Conservation (phyloP, 2,329 filamentous ascomycete genomes). For the Claviceps arundinis region DNA sequence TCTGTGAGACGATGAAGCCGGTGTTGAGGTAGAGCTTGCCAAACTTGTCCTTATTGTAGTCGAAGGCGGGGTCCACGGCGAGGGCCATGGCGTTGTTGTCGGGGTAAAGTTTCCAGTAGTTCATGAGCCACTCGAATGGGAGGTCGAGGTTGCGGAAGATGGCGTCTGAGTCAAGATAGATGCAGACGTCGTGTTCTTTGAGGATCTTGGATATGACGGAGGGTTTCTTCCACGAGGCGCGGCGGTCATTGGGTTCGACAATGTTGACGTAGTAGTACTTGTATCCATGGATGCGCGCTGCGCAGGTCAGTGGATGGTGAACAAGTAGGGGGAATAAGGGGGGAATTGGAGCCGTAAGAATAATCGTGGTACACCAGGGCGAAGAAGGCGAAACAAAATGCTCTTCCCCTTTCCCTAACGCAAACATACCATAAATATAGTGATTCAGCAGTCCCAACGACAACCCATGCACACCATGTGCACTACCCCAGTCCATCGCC, state of each 20-base stretch:
- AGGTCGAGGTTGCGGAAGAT: constrained; percentile 30
- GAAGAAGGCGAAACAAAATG: background rate
- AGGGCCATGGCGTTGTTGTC: constrained; percentile 28
- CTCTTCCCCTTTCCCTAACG: background rate
- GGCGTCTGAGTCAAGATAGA: constrained; percentile 32
- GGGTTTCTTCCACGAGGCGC: constrained; percentile 34
- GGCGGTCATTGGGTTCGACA: constrained; percentile 24
- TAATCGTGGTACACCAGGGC: no score
- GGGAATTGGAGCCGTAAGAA: no score
- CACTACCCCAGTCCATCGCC: constrained; percentile 23
- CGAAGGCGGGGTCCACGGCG: constrained; percentile 23
- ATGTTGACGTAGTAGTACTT: constrained; percentile 32
- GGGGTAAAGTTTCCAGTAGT: constrained; percentile 30
- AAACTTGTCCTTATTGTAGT: constrained; percentile 26
- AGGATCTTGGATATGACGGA: constrained; percentile 28
- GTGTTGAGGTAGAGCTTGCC: constrained; percentile 34
- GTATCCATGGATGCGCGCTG: constrained; percentile 33
- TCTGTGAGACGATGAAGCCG: constrained; percentile 40
- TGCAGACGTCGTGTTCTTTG: constrained; percentile 27
- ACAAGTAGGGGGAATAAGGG: no score
- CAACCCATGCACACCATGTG: constrained; percentile 20
- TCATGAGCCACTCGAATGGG: constrained; percentile 33
- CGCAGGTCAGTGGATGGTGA: background rate
- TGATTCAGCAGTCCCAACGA: constrained; percentile 30
- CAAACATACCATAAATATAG: constrained; percentile 26